Percentiles rank a stretch among this genome's conserved stretches.
Evolutionary conservation across 257 asterid species (phyloP).

Genomic region (Paraleonurus japonicus): DNA sequence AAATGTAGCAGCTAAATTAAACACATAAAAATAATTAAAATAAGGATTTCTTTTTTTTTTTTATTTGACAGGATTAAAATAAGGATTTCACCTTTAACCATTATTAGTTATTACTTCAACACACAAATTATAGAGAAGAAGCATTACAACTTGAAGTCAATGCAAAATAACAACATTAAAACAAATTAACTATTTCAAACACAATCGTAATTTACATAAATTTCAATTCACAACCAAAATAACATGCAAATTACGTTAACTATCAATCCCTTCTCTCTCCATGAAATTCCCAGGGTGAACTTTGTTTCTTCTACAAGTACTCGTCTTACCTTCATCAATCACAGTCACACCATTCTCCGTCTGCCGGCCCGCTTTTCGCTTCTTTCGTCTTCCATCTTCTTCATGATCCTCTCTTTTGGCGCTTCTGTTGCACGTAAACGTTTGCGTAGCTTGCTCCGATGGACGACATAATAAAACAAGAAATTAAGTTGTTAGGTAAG

Average conservation of each 20-base stretch:
- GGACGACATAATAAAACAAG: constrained; percentile 36
- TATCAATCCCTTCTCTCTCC: constrained; percentile 25
- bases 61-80: too few species aligned
- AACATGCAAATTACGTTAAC: not conserved
- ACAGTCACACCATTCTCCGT: constrained; percentile 4
- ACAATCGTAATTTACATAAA: not conserved
- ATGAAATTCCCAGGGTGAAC: constrained; percentile 34
- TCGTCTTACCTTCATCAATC: constrained; percentile 20
- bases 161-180: not conserved
- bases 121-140: not conserved
- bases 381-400: constrained; percentile 35
- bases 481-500: not conserved
- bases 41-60: too few species aligned
- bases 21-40: too few species aligned
- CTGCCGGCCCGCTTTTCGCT: constrained; percentile 19
- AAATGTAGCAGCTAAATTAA: too few species aligned
- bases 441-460: constrained; percentile 47
- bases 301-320: constrained; percentile 29
- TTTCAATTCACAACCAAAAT: not conserved
- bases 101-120: not conserved
- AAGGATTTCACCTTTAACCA: not conserved
- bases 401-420: constrained; percentile 30
- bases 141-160: not conserved
- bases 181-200: not conserved
- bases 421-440: constrained; percentile 42